These are phyloP conservation scores for Backusella luteola DNA, from an alignment of 192 early-diverging fungal genomes.

Conservation along the genomic window DNA sequence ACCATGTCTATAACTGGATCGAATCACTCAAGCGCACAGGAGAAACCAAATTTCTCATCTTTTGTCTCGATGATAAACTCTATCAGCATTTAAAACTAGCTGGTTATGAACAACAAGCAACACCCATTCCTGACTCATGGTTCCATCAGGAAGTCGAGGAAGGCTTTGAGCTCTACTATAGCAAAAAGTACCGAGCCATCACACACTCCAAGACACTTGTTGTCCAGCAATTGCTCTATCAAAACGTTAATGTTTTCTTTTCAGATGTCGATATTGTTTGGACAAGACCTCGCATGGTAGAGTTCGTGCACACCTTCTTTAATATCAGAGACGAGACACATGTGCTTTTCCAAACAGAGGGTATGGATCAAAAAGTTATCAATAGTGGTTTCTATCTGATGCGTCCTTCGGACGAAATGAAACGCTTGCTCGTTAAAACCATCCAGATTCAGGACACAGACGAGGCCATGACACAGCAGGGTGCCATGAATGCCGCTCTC, in stretches of 20 bases:
- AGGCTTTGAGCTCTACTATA: conserved; percentile 3
- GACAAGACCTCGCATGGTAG: conserved; percentile 4
- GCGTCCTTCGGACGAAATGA: conserved; percentile 22
- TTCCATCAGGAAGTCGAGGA: conserved; percentile 4
- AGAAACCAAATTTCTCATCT: conserved; percentile 17
- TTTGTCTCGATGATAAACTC: conserved; percentile 23
- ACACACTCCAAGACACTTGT: conserved; percentile 25
- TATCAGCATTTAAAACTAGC: not conserved
- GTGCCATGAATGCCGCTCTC: conserved; percentile 25
- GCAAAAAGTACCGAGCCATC: conserved; percentile 12
- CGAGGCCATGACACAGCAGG: conserved; percentile 18
- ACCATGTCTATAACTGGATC: conserved; percentile 33
- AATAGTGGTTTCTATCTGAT: conserved; percentile 33
- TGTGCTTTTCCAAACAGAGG: conserved; percentile 21
- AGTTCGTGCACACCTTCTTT: conserved; percentile 11
- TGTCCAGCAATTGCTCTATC: conserved; percentile 28
- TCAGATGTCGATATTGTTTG: conserved; percentile 32
- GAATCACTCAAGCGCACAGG: conserved; percentile 23
- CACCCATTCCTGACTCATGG: conserved; percentile 27
- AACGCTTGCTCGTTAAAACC: conserved; percentile 11
- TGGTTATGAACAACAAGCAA: conserved; percentile 20
- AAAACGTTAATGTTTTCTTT: conserved; percentile 28
- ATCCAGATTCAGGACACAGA: conserved; percentile 25
- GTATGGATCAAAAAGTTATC: not conserved
- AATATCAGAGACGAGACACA: conserved; percentile 22